Conservation (phyloP, 345 rosid species). For the Rhodomyrtus tomentosa region DNA sequence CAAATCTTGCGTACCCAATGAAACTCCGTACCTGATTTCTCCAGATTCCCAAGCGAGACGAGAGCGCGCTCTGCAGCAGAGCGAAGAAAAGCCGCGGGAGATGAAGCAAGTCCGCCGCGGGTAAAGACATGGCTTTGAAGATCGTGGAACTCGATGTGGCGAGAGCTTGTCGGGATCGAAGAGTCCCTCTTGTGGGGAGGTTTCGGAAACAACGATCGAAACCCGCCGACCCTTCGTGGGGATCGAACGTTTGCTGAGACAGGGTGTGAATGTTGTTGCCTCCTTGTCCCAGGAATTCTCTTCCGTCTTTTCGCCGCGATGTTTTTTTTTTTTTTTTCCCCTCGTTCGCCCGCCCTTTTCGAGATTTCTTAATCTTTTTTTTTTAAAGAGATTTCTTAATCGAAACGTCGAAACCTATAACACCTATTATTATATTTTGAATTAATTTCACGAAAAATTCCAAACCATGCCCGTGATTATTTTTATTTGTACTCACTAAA, state of each 20-base stretch:
- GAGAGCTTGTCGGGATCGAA: not conserved
- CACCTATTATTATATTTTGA: not conserved
- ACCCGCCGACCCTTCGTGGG: not conserved
- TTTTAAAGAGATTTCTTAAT: too few relatives aligned
- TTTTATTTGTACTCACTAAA: not conserved
- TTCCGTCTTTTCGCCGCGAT: not conserved
- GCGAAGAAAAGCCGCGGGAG: not conserved
- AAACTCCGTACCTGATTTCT: not conserved
- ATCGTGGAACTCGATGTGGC: not conserved
- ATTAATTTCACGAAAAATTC: not conserved
- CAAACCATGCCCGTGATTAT: too few relatives aligned
- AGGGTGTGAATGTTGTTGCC: not conserved
- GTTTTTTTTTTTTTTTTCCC: not conserved
- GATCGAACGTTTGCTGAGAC: not conserved
- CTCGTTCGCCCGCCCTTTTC: too few relatives aligned
- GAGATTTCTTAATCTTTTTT: too few relatives aligned
- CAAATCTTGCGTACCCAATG: not conserved
- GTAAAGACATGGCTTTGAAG: not conserved
- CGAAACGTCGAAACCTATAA: not conserved
- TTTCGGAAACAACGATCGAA: not conserved
- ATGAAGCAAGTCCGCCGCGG: not conserved
- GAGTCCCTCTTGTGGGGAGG: not conserved
- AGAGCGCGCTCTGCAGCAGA: not conserved
- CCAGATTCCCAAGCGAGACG: not conserved
- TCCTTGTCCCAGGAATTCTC: not conserved